Percentiles rank a stretch among this genome's conserved stretches.
Conservation (phyloP, 78 protist genomes). For the slime mould (Dictyostelium discoideum) region DNA sequence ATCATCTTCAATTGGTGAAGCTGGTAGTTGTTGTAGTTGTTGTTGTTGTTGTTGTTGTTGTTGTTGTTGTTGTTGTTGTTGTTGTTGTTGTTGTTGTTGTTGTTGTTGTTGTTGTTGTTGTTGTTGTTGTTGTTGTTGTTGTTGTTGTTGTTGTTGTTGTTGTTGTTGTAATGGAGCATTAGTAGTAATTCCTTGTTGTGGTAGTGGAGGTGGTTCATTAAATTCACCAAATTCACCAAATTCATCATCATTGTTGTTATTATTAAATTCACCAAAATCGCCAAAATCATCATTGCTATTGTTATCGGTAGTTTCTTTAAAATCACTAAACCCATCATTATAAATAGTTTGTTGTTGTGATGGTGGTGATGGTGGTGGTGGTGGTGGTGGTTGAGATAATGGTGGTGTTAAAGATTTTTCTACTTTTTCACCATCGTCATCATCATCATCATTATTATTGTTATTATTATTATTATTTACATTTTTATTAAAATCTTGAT, state of each 20-base stretch:
- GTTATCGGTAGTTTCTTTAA: not conserved
- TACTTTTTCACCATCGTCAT: not conserved
- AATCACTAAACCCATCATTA: constrained; percentile 28
- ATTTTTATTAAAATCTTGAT: not conserved
- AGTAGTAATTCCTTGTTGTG: too few relatives aligned
- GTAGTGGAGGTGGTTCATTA: not conserved
- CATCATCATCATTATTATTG: too few relatives aligned
- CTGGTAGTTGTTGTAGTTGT: not conserved
- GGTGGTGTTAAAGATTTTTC: not conserved
- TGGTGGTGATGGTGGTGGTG: not conserved
- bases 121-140: not conserved
- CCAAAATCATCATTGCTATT: not conserved
- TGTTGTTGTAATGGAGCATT: not conserved
- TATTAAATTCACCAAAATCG: constrained; percentile 23
- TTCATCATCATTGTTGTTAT: not conserved
- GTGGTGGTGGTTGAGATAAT: not conserved
- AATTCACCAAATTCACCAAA: constrained; percentile 8
- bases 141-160: not conserved
- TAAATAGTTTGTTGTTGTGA: not conserved
- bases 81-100: not conserved
- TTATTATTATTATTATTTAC: not conserved
- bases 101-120: not conserved
- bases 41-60: not conserved
- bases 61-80: not conserved
- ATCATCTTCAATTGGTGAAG: not conserved